Conservation (phyloP, 352 stramenopile species). For the Saprolegnia diclina region DNA sequence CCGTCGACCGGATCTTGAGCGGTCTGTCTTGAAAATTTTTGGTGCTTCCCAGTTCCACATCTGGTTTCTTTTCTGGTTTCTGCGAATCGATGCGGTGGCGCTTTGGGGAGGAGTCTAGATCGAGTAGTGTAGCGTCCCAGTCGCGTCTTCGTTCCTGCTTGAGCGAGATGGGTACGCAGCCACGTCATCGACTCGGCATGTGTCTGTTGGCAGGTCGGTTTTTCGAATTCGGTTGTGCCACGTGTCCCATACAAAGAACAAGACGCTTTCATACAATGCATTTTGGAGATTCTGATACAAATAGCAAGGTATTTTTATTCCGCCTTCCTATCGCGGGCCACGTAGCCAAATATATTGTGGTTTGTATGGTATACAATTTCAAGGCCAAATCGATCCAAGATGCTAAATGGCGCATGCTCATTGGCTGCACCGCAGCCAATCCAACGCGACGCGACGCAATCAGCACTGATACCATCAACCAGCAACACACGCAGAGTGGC, state of each 20-base stretch:
- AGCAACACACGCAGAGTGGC: neutral
- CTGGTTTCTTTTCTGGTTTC: too few relatives aligned
- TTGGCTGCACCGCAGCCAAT: neutral
- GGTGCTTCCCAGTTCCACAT: neutral
- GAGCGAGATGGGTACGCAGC: too few relatives aligned
- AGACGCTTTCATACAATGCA: neutral
- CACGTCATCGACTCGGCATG: too few relatives aligned
- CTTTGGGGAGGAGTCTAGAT: too few relatives aligned
- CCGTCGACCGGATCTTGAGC: conserved; percentile 84
- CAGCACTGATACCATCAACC: neutral
- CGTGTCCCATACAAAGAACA: neutral
- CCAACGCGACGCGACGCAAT: neutral
- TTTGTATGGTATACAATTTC: conserved; percentile 2
- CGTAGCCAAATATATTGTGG: neutral
- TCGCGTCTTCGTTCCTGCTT: too few relatives aligned
- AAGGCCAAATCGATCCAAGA: neutral
- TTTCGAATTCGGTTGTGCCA: neutral
- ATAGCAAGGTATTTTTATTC: conserved; percentile 2
- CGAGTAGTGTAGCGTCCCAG: too few relatives aligned
- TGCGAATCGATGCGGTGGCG: neutral
- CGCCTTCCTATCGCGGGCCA: neutral
- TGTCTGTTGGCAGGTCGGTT: too few relatives aligned
- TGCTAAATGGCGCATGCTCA: neutral
- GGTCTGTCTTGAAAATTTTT: conserved; percentile 29
- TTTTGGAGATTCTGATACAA: neutral